Evolutionary conservation across 2,329 filamentous ascomycete species (phyloP).

Genomic region (Emericellopsis cladophorae): DNA sequence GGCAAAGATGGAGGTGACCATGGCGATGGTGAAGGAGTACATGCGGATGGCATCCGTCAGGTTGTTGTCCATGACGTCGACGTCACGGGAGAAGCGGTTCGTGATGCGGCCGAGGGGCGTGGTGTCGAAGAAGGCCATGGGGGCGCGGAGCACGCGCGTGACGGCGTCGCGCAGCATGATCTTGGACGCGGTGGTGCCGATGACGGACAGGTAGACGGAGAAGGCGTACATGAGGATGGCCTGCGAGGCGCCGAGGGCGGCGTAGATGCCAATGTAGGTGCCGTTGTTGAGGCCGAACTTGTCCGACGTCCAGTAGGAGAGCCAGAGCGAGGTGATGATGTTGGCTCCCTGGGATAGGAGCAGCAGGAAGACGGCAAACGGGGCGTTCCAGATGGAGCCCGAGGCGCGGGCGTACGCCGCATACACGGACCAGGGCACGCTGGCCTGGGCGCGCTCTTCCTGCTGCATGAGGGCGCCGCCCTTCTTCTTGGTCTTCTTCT

Average conservation of each 20-base stretch:
- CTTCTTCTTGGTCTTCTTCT: slow-evolving; percentile 43
- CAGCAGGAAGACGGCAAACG: slow-evolving; percentile 50
- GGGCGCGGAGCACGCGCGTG: slow-evolving; percentile 56
- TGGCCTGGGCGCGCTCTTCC: slow-evolving; percentile 57
- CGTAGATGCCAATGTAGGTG: slow-evolving; percentile 60
- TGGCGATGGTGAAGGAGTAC: slow-evolving; percentile 76
- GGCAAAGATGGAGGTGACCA: slow-evolving; percentile 72
- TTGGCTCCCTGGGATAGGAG: slow-evolving; percentile 70
- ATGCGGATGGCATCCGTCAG: slow-evolving; percentile 83
- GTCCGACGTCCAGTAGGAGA: slow-evolving; percentile 84
- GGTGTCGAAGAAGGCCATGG: slow-evolving; percentile 94
- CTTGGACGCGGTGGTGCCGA: slow-evolving; percentile 72
- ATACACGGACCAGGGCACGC: slow-evolving; percentile 73
- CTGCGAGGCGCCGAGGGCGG: slow-evolving; percentile 58
- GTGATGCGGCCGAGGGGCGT: slow-evolving; percentile 91
- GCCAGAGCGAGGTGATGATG: slow-evolving; percentile 80
- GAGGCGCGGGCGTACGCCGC: slow-evolving; percentile 64
- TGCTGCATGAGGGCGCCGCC: slow-evolving; percentile 57
- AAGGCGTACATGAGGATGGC: slow-evolving; percentile 70
- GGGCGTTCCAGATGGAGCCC: slow-evolving; percentile 56
- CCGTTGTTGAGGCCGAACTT: slow-evolving; percentile 57
- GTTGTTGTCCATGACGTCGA: slow-evolving; percentile 93
- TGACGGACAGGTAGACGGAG: slow-evolving; percentile 63
- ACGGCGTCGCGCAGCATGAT: slow-evolving; percentile 73
- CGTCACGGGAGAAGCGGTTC: slow-evolving; percentile 90